Conservation (phyloP, 305 asterid species). For the Fraxinus latifolia region DNA sequence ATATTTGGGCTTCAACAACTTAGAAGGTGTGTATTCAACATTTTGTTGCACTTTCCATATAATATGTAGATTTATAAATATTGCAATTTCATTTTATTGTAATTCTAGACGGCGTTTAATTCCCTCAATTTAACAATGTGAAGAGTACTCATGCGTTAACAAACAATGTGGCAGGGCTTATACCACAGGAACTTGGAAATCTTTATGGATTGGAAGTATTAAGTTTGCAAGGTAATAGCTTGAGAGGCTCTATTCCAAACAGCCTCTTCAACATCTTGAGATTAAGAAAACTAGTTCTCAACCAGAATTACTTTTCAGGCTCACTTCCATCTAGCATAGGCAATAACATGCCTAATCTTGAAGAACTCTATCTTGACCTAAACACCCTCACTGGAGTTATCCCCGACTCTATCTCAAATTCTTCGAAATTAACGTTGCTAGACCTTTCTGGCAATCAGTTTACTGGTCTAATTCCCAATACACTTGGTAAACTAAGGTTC, state of each 20-base stretch:
- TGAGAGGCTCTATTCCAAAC: constrained; percentile 6
- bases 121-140: not conserved
- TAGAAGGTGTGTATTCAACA: constrained; percentile 6
- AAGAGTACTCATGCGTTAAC: not conserved
- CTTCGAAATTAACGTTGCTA: not conserved
- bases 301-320: not conserved
- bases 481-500: constrained; percentile 12
- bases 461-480: constrained; percentile 2
- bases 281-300: not conserved
- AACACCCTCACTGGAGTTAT: constrained; percentile 7
- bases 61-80: too few relatives aligned
- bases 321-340: not conserved
- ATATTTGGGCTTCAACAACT: constrained; percentile 2
- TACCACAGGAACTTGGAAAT: constrained; percentile 12
- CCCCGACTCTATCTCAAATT: constrained; percentile 9
- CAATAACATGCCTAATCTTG: constrained; percentile 10
- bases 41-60: too few relatives aligned
- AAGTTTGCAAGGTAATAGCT: not conserved
- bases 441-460: not conserved
- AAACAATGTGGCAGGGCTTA: not conserved
- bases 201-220: not conserved
- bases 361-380: not conserved
- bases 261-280: constrained; percentile 11
- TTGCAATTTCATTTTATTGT: not conserved
- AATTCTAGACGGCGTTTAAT: not conserved